These are phyloP conservation scores for Gnetum montanum DNA, from an alignment of 75 land plant species.

Conservation along the genomic window DNA sequence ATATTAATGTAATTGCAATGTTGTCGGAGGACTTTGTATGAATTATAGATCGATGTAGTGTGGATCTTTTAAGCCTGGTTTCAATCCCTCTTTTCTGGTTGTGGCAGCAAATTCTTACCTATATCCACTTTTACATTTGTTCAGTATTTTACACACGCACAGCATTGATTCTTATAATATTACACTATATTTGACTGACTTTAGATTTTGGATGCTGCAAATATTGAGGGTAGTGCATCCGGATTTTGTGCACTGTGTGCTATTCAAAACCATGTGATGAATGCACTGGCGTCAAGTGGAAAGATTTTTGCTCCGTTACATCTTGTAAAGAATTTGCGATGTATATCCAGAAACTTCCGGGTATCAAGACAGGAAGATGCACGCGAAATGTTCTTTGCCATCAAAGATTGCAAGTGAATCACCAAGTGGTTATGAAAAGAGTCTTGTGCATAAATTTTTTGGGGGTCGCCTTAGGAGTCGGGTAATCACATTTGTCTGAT, in stretches of 20 bases:
- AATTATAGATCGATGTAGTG: too few species aligned
- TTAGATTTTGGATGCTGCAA: too few species aligned
- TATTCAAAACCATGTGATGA: conserved; percentile 32
- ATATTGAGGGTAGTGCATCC: conserved; percentile 16
- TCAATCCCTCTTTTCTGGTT: too few species aligned
- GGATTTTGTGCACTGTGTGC: conserved; percentile 48
- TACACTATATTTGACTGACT: too few species aligned
- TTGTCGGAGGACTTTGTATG: too few species aligned
- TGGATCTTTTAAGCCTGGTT: too few species aligned
- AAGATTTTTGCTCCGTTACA: conserved; percentile 58
- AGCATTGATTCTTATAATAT: too few species aligned
- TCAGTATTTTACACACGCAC: too few species aligned
- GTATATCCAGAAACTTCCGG: conserved; percentile 71
- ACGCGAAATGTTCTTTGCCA: conserved; percentile 79
- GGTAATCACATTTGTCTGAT: too few species aligned
- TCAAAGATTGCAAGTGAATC: conserved; percentile 55
- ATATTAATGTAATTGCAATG: too few species aligned
- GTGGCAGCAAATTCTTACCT: too few species aligned
- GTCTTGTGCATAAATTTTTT: conserved; percentile 82
- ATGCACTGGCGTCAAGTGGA: conserved; percentile 58
- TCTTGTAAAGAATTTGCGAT: conserved; percentile 46
- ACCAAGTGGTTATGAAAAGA: conserved; percentile 65
- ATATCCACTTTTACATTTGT: too few species aligned
- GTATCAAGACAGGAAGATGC: conserved; percentile 69
- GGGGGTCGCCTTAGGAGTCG: conserved; percentile 90